Evolutionary conservation across 2,329 filamentous ascomycete genomes (phyloP).

Genomic region (Hypoxylon sp.): DNA sequence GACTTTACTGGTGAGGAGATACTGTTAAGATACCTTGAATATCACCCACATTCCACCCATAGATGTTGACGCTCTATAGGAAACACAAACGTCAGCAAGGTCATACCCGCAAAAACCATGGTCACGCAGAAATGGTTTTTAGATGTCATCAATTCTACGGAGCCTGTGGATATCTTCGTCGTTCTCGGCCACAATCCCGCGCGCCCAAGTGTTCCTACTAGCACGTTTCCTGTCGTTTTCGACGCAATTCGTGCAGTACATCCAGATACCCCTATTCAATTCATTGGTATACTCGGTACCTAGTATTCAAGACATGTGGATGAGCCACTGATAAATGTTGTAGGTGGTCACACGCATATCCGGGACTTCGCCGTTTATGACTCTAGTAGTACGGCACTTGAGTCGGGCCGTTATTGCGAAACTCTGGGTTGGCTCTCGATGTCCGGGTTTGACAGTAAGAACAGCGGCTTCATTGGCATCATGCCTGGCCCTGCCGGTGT

Average conservation of each 20-base stretch:
- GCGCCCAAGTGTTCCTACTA: constrained; percentile 60
- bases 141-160: constrained; percentile 65
- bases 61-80: constrained; percentile 55
- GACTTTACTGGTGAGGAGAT: constrained; percentile 64
- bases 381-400: constrained; percentile 71
- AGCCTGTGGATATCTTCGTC: constrained; percentile 75
- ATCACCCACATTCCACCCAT: background rate
- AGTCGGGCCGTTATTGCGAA: constrained; percentile 76
- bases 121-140: constrained; percentile 72
- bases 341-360: constrained; percentile 74
- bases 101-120: constrained; percentile 68
- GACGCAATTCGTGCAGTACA: constrained; percentile 70
- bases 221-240: constrained; percentile 64
- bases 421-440: constrained; percentile 78
- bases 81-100: constrained; percentile 73
- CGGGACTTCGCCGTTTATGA: constrained; percentile 77
- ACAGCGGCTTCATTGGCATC: constrained; percentile 59
- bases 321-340: constrained; percentile 19
- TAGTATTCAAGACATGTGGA: background rate
- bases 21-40: constrained; percentile 59
- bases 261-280: constrained; percentile 72
- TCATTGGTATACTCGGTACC: constrained; percentile 60
- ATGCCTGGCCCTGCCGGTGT: constrained; percentile 57
- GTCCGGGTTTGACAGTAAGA: constrained; percentile 67
- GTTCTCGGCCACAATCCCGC: constrained; percentile 75